Evolutionary conservation across 1,284 basidiomycete genomes (phyloP).

Genomic region (Cutaneotrichosporon daszewskae): DNA sequence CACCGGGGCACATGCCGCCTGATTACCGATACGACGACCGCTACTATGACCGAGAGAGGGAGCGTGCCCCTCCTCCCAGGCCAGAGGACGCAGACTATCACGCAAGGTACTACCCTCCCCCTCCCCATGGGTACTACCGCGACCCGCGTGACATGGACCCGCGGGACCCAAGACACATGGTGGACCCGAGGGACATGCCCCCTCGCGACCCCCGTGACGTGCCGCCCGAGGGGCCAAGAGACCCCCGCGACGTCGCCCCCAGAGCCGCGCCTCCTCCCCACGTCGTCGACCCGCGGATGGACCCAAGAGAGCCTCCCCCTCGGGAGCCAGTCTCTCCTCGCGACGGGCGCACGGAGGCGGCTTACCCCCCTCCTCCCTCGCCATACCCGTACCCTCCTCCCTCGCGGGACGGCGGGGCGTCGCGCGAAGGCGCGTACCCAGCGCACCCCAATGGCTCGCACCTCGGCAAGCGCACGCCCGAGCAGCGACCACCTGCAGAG

Average conservation of each 20-base stretch:
- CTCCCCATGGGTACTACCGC: conserved; percentile 10
- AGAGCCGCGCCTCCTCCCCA: conserved; percentile 5
- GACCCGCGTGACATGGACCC: conserved; percentile 8
- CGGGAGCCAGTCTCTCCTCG: not conserved
- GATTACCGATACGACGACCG: conserved; percentile 16
- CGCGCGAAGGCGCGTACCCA: not conserved
- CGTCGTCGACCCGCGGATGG: no score
- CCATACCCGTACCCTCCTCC: not conserved
- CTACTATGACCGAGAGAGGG: conserved; percentile 12
- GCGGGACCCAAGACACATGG: conserved; percentile 4
- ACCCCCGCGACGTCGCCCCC: conserved; percentile 4
- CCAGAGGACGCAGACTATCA: not conserved
- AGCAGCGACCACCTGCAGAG: conserved; percentile 5
- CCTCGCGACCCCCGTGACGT: conserved; percentile 4
- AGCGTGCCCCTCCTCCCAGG: not conserved
- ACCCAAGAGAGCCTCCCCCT: no score
- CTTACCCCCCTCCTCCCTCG: conserved; percentile 1
- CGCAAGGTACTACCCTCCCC: conserved; percentile 6
- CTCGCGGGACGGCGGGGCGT: not conserved
- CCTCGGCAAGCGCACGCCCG: conserved; percentile 14
- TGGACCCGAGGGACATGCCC: conserved; percentile 3
- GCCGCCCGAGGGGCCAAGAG: not conserved
- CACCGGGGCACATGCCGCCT: conserved; percentile 4
- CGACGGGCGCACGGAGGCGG: conserved; percentile 2
- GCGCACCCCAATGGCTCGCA: not conserved